phyloP scores from a whole-genome alignment of 441 rosid species.

The Populus hybrid region DNA sequence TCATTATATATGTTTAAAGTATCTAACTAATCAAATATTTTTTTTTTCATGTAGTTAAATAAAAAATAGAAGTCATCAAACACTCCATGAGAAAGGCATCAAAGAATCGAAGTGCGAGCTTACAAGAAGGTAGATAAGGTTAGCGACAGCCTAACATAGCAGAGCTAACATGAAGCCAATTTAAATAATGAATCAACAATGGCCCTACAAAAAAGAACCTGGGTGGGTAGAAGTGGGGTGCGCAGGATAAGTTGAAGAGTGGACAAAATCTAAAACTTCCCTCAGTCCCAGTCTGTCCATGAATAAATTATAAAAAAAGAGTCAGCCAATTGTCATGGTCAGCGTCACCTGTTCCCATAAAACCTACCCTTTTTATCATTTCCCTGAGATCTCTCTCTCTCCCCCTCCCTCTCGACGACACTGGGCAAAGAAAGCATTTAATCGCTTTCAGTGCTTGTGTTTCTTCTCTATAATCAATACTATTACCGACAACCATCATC shows the following conservation, averaged over 20 bases:
- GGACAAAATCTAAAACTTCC: conserved; percentile 1
- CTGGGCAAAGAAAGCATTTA: not conserved
- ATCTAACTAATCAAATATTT: no score
- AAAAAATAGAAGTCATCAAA: no score
- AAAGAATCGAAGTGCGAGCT: not conserved
- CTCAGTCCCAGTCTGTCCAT: not conserved
- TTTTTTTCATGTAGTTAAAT: no score
- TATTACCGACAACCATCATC: not conserved
- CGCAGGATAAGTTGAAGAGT: conserved; percentile 38
- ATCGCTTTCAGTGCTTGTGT: not conserved
- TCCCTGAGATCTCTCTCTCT: not conserved
- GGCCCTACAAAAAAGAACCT: conserved; percentile 9
- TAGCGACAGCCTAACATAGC: not conserved
- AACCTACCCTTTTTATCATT: not conserved
- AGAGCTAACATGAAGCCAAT: not conserved
- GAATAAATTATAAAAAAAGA: not conserved
- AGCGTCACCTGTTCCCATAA: conserved; percentile 52
- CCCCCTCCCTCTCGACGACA: not conserved
- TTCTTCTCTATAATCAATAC: not conserved
- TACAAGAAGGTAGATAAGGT: not conserved
- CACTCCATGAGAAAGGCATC: not conserved
- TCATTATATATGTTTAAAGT: no score
- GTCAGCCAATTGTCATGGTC: conserved; percentile 43
- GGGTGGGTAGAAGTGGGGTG: conserved; percentile 11
- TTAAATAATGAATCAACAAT: not conserved